phyloP scores from a whole-genome alignment of 2,329 filamentous ascomycete genomes.

The Penicillium brasilianum region DNA sequence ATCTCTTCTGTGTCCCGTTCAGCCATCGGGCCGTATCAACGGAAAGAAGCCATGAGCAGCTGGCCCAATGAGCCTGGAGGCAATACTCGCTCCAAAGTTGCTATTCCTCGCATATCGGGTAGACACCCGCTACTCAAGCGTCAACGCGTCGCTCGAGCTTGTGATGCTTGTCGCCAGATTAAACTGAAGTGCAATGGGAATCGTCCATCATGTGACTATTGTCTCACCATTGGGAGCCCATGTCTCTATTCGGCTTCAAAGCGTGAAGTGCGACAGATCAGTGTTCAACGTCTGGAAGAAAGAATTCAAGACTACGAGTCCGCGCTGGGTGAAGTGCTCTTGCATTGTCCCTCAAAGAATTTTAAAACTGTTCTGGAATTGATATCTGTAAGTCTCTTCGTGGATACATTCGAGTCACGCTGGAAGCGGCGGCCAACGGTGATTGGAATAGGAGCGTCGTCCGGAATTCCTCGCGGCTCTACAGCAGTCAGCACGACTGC shows the following conservation, averaged over 20 bases:
- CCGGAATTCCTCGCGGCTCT: neutral
- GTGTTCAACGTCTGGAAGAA: constrained; percentile 7
- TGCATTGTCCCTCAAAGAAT: neutral
- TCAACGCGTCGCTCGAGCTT: constrained; percentile 2
- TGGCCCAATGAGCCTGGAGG: constrained; percentile 5
- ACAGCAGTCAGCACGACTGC: neutral
- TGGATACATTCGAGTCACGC: neutral
- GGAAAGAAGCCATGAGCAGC: constrained; percentile 1
- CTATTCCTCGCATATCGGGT: constrained; percentile 2
- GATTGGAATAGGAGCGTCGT: neutral
- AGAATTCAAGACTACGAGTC: constrained; percentile 2
- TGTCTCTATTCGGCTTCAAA: constrained; percentile 6
- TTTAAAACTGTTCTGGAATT: neutral
- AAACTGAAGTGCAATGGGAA: constrained; percentile 7
- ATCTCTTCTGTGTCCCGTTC: neutral
- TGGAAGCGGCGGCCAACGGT: neutral
- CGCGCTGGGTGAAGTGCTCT: neutral
- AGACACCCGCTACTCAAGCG: neutral
- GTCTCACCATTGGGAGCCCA: neutral
- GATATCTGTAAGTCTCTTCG: neutral
- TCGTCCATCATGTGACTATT: constrained; percentile 7
- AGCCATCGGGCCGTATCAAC: neutral
- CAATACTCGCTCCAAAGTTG: constrained; percentile 8
- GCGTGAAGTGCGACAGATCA: neutral
- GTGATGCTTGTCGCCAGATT: constrained; percentile 3